These are phyloP conservation scores for Fusarium sp. DNA, from an alignment of 2,329 filamentous ascomycete species.

Conservation along the genomic window DNA sequence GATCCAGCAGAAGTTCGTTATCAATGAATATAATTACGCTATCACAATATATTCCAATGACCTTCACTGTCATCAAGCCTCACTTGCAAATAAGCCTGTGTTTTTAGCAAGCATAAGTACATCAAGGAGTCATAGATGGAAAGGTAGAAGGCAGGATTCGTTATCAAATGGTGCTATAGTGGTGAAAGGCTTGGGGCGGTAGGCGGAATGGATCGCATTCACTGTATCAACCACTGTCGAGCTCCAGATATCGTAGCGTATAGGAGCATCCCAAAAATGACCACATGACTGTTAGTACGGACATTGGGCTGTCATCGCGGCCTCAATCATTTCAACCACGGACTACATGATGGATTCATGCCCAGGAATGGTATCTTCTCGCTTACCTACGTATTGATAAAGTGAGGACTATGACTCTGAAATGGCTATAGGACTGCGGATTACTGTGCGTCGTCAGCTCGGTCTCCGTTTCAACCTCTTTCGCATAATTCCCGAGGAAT, in stretches of 20 bases:
- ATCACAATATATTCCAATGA: neutral
- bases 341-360: neutral
- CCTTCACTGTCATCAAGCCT: neutral
- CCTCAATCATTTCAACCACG: neutral
- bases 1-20: neutral
- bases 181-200: slow-evolving; percentile 2
- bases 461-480: slow-evolving; percentile 28
- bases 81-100: neutral
- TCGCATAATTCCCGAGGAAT: slow-evolving; percentile 6
- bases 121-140: slow-evolving; percentile 6
- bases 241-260: slow-evolving; percentile 1
- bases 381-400: neutral
- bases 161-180: neutral
- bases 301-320: neutral
- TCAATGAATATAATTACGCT: neutral
- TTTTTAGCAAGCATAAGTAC: neutral
- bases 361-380: too few relatives aligned
- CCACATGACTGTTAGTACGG: slow-evolving; percentile 24
- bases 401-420: neutral
- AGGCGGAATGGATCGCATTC: neutral
- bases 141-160: neutral
- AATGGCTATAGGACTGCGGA: neutral
- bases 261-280: slow-evolving; percentile 7
- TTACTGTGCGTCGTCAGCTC: slow-evolving; percentile 4
- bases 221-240: slow-evolving; percentile 10